Evolutionary conservation across 495 filamentous ascomycete species (phyloP), one percentile per base, ranked within the genome.

Genomic region (Xylaria bambusicola): DNA sequence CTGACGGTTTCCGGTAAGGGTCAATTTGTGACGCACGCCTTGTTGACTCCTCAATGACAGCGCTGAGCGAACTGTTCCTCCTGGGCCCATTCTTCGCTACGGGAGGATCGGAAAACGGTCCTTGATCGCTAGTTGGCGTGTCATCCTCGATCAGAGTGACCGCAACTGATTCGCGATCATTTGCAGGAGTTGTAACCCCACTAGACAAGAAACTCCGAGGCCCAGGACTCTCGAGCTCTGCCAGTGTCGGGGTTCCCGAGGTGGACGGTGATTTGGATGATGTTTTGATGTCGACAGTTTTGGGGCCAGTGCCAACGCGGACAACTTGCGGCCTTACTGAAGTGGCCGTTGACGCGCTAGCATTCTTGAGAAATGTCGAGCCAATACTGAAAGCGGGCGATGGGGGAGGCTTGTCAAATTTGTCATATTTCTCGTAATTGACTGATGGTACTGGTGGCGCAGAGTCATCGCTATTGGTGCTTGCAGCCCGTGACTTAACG

Each of bases 401-500:
- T 63, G 80, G 66, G 51, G 75, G 78, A 38, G 71, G 69, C 38
- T 71, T 65, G 15, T 69, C 70, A 56, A 73, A 83, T 59, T 71
- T 65, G 15, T 69, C 70, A 56, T 74, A 83, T 59, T 80, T 83
- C 24, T 74, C 74, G 60, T 77, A 81, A 65, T 84, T 77, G 44
- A 85, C 73, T 48, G 68, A 68, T 10, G 83, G 83, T 10, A 86
- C 80, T 13, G 82, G 82, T 17, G 82, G 82, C 17, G 82, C 80
- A 29, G 73, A 74, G 45, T 77, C 77, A 13, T 62, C 65, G n/a
- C 76, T 83, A 44, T 61, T 74, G 53, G 66, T 69, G 31, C 70
- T 79, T 53, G 67, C 69, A 20, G 78, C 58, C 71, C 78, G 77
- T 63, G 84, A 88, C 70, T 88, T 92, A 51, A 97, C 91, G 64